Evolutionary conservation across 1,139 yeast species (phyloP).

Genomic region (Blastobotrys illinoisensis): DNA sequence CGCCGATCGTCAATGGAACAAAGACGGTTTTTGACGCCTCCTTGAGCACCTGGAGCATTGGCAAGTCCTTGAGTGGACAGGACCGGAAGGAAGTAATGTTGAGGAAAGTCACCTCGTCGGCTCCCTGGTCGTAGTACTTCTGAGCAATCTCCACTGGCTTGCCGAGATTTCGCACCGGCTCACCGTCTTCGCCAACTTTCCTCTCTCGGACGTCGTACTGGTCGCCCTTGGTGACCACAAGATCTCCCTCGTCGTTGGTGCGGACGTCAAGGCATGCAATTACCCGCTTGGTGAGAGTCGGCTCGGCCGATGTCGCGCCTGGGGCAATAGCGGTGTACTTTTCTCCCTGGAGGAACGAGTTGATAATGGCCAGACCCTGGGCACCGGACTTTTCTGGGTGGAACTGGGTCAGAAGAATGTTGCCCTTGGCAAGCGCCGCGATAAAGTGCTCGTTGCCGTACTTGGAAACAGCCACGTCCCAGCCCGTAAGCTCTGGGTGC

Average conservation of each 20-base stretch:
- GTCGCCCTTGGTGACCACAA: constrained; percentile 96
- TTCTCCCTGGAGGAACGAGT: constrained; percentile 57
- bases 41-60: constrained; percentile 85
- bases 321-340: constrained; percentile 15
- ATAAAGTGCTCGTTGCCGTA: constrained; percentile 79
- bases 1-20: constrained; percentile 96
- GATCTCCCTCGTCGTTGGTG: constrained; percentile 85
- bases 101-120: constrained; percentile 91
- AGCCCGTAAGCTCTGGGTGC: constrained; percentile 43
- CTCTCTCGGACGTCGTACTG: constrained; percentile 94
- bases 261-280: constrained; percentile 97
- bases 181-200: constrained; percentile 37
- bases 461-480: constrained; percentile 68
- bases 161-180: constrained; percentile 79
- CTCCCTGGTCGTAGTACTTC: constrained; percentile 85
- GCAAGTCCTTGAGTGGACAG: constrained; percentile 85
- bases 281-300: constrained; percentile 65
- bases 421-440: constrained; percentile 74
- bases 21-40: constrained; percentile 83
- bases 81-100: constrained; percentile 93
- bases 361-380: constrained; percentile 76
- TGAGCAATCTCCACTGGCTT: constrained; percentile 94
- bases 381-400: constrained; percentile 95
- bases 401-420: constrained; percentile 90
- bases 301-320: constrained; percentile 7